Evolutionary conservation across 1,284 basidiomycete species (phyloP).

Genomic region (Pseudozyma sp.): DNA sequence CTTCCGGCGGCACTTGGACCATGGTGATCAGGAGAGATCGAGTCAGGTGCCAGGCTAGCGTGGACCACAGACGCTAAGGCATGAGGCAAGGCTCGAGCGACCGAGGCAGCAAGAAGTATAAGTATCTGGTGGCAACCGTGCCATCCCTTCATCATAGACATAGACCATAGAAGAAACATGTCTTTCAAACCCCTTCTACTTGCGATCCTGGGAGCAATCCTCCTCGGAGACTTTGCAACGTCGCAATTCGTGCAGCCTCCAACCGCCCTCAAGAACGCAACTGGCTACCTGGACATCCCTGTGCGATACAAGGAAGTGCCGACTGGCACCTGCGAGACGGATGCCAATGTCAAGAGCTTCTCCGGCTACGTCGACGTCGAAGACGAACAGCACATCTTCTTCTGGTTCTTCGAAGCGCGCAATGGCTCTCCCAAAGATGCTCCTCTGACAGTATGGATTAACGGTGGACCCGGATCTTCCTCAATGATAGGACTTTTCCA

Average conservation of each 20-base stretch:
- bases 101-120: not conserved
- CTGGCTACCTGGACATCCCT: constrained; percentile 40
- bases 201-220: constrained; percentile 5
- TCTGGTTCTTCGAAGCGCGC: constrained; percentile 57
- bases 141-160: too few relatives aligned
- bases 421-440: constrained; percentile 46
- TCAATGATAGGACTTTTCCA: constrained; percentile 79
- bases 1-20: constrained; percentile 6
- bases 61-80: too few relatives aligned
- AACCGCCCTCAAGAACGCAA: constrained; percentile 24
- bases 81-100: too few relatives aligned
- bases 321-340: constrained; percentile 80
- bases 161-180: not conserved
- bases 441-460: constrained; percentile 54
- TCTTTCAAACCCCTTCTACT: not conserved
- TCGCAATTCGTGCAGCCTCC: constrained; percentile 41
- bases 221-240: constrained; percentile 3
- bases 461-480: constrained; percentile 74
- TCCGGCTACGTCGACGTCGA: constrained; percentile 69
- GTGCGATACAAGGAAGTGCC: constrained; percentile 56
- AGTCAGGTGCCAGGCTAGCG: too few relatives aligned
- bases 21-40: not conserved
- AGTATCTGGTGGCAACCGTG: not conserved
- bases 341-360: constrained; percentile 76
- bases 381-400: constrained; percentile 53